Conservation (phyloP, 2,329 filamentous ascomycete genomes). For the Knufia petricola region DNA sequence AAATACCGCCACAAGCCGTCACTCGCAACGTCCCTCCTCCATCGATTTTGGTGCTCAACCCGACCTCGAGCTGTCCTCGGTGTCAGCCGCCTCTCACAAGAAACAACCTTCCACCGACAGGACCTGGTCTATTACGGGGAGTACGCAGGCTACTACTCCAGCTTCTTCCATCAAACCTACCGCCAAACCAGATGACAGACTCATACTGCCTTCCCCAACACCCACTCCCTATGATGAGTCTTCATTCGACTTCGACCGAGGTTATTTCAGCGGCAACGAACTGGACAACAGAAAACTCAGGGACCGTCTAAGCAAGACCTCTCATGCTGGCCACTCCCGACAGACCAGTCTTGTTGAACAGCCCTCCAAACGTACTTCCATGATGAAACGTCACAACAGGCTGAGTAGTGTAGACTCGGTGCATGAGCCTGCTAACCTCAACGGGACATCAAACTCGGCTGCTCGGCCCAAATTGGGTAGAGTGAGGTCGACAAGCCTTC, state of each 20-base stretch:
- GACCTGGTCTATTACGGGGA: conserved; percentile 45
- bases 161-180: conserved; percentile 14
- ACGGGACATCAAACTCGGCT: no score
- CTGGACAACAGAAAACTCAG: conserved; percentile 60
- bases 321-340: conserved; percentile 47
- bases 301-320: conserved; percentile 66
- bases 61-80: conserved; percentile 22
- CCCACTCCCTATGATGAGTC: conserved; percentile 27
- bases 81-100: conserved; percentile 34
- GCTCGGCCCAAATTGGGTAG: conserved; percentile 42
- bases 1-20: conserved; percentile 52
- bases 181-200: conserved; percentile 4
- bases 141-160: conserved; percentile 26
- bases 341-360: conserved; percentile 72
- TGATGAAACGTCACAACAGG: conserved; percentile 63
- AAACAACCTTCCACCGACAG: conserved; percentile 52
- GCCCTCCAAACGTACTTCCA: conserved; percentile 56
- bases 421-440: conserved; percentile 38
- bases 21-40: conserved; percentile 78
- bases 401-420: conserved; percentile 71
- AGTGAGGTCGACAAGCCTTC: conserved; percentile 54
- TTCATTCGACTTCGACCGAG: conserved; percentile 62
- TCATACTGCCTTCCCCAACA: conserved; percentile 26
- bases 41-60: conserved; percentile 54
- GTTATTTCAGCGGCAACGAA: conserved; percentile 89